Conservation (phyloP, 805 yeast species). For the Debaryomyces castellii region DNA sequence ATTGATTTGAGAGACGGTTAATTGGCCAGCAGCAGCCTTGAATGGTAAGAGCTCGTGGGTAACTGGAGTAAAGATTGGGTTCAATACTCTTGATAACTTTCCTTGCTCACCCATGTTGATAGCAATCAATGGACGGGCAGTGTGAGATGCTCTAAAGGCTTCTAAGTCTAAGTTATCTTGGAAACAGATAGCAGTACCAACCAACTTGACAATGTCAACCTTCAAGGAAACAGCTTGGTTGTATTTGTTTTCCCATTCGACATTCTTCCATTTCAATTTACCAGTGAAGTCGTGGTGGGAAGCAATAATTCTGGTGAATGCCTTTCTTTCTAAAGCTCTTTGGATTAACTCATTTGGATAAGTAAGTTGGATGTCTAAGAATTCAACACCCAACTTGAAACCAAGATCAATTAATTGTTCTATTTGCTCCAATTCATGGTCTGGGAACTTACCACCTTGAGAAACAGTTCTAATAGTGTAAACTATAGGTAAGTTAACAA, state of each 20-base stretch:
- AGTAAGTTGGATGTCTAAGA: slow-evolving; percentile 75
- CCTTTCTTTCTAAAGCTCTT: slow-evolving; percentile 50
- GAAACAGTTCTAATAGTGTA: slow-evolving; percentile 74
- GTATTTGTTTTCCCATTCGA: slow-evolving; percentile 75
- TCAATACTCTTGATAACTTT: slow-evolving; percentile 74
- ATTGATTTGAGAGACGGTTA: slow-evolving; percentile 67
- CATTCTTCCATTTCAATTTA: slow-evolving; percentile 57
- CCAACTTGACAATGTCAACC: slow-evolving; percentile 78
- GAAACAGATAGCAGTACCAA: slow-evolving; percentile 67
- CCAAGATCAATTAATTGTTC: slow-evolving; percentile 58
- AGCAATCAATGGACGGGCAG: slow-evolving; percentile 68
- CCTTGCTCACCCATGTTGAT: slow-evolving; percentile 80
- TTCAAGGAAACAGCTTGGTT: slow-evolving; percentile 62
- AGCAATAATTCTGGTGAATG: slow-evolving; percentile 71
- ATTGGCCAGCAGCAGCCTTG: slow-evolving; percentile 80
- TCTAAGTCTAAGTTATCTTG: slow-evolving; percentile 73
- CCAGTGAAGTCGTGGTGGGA: slow-evolving; percentile 79
- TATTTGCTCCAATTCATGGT: slow-evolving; percentile 48
- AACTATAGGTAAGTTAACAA: slow-evolving; percentile 69
- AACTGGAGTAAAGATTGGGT: slow-evolving; percentile 77
- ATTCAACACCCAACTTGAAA: slow-evolving; percentile 75
- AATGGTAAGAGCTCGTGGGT: slow-evolving; percentile 68
- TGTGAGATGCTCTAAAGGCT: slow-evolving; percentile 59
- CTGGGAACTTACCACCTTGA: slow-evolving; percentile 84
- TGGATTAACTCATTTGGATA: slow-evolving; percentile 57